phyloP scores from a whole-genome alignment of 108 stramenopile species.

The Epithemia pelagica region DNA sequence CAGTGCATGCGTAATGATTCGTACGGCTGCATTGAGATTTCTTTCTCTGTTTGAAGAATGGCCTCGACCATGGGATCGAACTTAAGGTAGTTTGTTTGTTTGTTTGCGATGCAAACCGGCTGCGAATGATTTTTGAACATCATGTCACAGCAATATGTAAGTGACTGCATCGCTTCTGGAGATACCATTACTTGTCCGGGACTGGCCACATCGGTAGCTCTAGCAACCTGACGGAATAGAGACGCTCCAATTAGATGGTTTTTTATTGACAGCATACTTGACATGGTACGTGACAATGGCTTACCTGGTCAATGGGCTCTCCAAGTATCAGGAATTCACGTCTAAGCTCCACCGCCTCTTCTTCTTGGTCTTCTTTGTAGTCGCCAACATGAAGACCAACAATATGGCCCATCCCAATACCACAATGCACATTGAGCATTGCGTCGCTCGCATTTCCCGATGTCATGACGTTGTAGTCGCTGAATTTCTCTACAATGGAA shows the following conservation, averaged over 20 bases:
- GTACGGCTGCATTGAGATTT: conserved; percentile 1
- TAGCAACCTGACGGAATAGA: conserved; percentile 12
- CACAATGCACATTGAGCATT: conserved; percentile 30
- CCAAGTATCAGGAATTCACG: conserved; percentile 55
- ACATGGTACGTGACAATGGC: no score
- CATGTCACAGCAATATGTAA: conserved; percentile 17
- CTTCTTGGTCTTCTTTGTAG: conserved; percentile 30
- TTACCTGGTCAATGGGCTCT: conserved; percentile 57
- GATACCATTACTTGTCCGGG: conserved; percentile 28
- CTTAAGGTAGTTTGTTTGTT: neutral
- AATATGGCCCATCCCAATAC: conserved; percentile 36
- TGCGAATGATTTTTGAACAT: neutral
- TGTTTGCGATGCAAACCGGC: conserved; percentile 6
- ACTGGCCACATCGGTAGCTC: conserved; percentile 15
- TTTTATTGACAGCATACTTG: no score
- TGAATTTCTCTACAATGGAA: conserved; percentile 27
- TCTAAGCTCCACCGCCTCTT: conserved; percentile 25
- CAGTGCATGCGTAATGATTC: conserved; percentile 17
- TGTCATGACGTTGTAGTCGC: conserved; percentile 13
- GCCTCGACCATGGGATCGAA: conserved; percentile 1
- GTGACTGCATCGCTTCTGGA: conserved; percentile 13
- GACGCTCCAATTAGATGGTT: no score
- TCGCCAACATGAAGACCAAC: conserved; percentile 51
- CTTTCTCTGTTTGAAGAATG: neutral
- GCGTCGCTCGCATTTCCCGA: conserved; percentile 4